Evolutionary conservation across 441 rosid genomes (phyloP).

Genomic region (Populus hybrid): DNA sequence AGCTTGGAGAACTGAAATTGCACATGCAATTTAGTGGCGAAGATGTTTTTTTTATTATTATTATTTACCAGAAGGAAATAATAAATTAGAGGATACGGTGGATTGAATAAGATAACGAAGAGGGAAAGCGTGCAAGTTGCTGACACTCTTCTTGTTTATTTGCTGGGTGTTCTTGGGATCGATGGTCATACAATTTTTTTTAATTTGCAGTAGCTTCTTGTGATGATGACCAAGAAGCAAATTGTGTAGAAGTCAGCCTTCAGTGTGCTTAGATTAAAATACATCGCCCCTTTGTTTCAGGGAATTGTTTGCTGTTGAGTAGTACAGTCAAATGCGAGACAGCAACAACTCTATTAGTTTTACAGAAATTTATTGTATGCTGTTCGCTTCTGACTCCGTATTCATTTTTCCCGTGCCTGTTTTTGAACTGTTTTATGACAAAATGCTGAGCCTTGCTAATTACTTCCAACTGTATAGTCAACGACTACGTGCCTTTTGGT

Average conservation of each 20-base stretch:
- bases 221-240: not conserved
- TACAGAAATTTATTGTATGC: not conserved
- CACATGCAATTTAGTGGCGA: constrained; percentile 6
- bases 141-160: not conserved
- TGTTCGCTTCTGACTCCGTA: not conserved
- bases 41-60: not conserved
- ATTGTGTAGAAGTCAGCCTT: not conserved
- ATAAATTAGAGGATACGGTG: not conserved
- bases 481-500: not conserved
- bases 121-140: not conserved
- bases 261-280: not conserved
- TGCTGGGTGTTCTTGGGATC: not conserved
- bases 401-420: not conserved
- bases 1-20: constrained; percentile 11
- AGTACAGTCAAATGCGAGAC: not conserved
- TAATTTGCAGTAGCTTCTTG: not conserved
- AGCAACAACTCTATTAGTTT: not conserved
- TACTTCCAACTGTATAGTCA: not conserved
- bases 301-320: not conserved
- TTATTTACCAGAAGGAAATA: not conserved
- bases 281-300: not conserved
- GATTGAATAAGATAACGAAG: not conserved
- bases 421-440: not conserved
- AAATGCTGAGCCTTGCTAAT: not conserved
- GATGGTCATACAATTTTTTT: not conserved